A percentile compares a stretch with the other conserved stretches of the same genome.
These are phyloP conservation scores for Leccinum rimulosum DNA, from an alignment of 768 basidiomycete species.

Conservation along the genomic window DNA sequence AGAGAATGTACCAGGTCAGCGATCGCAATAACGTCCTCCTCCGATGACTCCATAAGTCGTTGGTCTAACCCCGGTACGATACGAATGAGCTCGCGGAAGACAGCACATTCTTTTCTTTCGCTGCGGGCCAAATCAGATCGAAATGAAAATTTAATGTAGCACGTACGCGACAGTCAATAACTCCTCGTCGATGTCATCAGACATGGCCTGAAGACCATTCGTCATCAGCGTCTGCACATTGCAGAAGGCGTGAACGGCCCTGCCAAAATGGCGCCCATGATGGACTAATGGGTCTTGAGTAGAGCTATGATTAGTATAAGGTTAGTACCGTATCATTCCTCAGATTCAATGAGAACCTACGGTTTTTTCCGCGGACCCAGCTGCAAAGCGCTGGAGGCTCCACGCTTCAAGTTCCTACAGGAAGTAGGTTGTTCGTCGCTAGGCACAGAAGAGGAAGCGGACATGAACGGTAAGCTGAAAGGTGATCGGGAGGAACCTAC, in stretches of 20 bases:
- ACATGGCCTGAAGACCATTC: neutral
- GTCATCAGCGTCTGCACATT: neutral
- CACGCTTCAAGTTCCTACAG: neutral
- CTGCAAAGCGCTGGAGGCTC: neutral
- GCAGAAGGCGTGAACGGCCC: neutral
- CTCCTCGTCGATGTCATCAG: neutral
- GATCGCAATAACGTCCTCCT: neutral
- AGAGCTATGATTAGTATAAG: too few species aligned
- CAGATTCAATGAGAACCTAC: neutral
- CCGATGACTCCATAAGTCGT: neutral
- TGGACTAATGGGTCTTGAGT: neutral
- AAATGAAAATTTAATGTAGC: neutral
- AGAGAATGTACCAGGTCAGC: neutral
- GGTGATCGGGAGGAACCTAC: neutral
- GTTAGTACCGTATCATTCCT: too few species aligned
- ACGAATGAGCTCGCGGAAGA: neutral
- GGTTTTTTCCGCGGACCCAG: neutral
- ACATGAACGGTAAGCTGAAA: neutral
- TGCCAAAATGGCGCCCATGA: neutral
- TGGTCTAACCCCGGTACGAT: neutral
- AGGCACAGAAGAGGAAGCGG: neutral
- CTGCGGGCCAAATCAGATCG: neutral
- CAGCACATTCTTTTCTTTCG: neutral
- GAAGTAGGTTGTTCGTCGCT: neutral
- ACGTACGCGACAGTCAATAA: neutral